Evolutionary conservation across 352 stramenopile species (phyloP).

Genomic region (Pythium monospermum): DNA sequence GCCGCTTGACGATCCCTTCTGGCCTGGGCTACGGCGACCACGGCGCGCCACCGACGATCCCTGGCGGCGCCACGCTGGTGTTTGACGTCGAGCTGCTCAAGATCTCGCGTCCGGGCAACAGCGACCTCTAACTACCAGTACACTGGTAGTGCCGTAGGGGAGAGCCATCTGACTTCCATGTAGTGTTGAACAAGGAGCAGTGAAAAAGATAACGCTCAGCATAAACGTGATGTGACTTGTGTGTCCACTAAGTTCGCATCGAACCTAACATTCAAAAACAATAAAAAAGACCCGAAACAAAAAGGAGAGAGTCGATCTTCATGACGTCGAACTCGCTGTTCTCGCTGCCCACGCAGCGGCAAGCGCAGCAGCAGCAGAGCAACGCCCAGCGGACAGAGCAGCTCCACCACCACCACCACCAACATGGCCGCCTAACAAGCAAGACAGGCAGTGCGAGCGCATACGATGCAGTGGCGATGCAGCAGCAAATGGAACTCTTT

Average conservation of each 20-base stretch:
- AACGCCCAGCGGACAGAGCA: too few species aligned
- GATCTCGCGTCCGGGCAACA: slow-evolving; percentile 72
- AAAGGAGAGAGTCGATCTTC: neutral
- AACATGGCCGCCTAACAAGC: too few species aligned
- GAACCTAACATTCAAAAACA: too few species aligned
- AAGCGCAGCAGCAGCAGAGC: slow-evolving; percentile 15
- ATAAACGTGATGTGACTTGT: too few species aligned
- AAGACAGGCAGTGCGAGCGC: neutral
- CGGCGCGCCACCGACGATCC: slow-evolving; percentile 91
- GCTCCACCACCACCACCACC: too few species aligned
- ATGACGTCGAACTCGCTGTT: slow-evolving; percentile 23
- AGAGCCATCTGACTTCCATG: too few species aligned
- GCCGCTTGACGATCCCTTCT: slow-evolving; percentile 80
- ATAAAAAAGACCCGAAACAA: neutral
- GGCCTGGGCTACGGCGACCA: slow-evolving; percentile 92
- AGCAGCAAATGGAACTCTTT: slow-evolving; percentile 54
- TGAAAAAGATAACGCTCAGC: too few species aligned
- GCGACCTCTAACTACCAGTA: slow-evolving; percentile 40
- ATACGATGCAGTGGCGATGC: slow-evolving; percentile 42
- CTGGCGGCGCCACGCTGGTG: slow-evolving; percentile 90
- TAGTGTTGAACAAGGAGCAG: too few species aligned
- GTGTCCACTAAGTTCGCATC: neutral
- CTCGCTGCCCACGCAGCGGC: slow-evolving; percentile 5
- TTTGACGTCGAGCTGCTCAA: slow-evolving; percentile 97
- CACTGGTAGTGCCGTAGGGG: too few species aligned